Evolutionary conservation across 129 eudicot species (phyloP).

Genomic region (Flaveria sonorensis): DNA sequence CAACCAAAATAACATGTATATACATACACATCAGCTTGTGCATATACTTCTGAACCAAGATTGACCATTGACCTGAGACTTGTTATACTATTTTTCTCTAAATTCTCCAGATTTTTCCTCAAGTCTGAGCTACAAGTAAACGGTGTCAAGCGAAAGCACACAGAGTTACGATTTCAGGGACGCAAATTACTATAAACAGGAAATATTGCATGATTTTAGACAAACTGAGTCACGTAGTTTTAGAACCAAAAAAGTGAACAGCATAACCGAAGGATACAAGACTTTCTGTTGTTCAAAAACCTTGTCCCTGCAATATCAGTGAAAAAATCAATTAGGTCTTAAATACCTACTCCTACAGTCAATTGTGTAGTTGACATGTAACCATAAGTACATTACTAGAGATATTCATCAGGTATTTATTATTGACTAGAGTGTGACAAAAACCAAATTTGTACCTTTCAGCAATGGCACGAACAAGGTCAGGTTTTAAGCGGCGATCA

Average conservation of each 20-base stretch:
- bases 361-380: background rate
- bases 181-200: background rate
- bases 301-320: slow-evolving; percentile 80
- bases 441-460: slow-evolving; percentile 50
- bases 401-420: background rate
- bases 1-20: background rate
- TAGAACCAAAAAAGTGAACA: background rate
- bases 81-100: slow-evolving; percentile 85
- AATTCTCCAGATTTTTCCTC: slow-evolving; percentile 67
- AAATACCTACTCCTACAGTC: background rate
- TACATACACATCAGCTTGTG: slow-evolving; percentile 93
- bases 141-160: slow-evolving; percentile 40
- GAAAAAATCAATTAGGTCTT: slow-evolving; percentile 19
- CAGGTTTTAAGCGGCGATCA: slow-evolving; percentile 83
- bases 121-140: slow-evolving; percentile 67
- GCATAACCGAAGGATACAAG: slow-evolving; percentile 72
- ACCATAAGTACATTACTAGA: background rate
- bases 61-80: slow-evolving; percentile 77
- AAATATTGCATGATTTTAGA: slow-evolving; percentile 3
- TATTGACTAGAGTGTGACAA: background rate
- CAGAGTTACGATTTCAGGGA: background rate
- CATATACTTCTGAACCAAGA: slow-evolving; percentile 92
- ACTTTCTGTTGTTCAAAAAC: slow-evolving; percentile 88
- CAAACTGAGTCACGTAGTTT: background rate
- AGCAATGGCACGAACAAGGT: slow-evolving; percentile 79